Evolutionary conservation across 2,329 filamentous ascomycete species (phyloP).

Genomic region (Alternaria arborescens): DNA sequence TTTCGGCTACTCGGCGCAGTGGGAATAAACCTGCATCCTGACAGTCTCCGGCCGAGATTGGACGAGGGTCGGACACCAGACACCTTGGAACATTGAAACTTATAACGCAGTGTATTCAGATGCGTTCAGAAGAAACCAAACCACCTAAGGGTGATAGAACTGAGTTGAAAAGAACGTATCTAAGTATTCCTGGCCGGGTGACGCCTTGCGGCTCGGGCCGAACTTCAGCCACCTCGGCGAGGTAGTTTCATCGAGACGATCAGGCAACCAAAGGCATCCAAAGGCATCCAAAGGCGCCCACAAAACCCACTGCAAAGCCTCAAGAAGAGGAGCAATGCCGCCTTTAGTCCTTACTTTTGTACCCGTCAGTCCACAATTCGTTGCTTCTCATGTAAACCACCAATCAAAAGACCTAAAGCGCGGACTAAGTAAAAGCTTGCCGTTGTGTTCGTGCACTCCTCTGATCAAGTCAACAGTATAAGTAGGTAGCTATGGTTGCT

Average conservation of each 20-base stretch:
- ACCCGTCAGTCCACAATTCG: neutral
- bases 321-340: neutral
- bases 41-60: neutral
- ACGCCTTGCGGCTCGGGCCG: neutral
- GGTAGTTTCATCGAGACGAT: neutral
- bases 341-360: neutral
- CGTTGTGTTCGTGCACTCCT: neutral
- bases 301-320: neutral
- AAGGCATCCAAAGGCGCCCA: neutral
- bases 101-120: too few relatives aligned
- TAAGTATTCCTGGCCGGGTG: neutral
- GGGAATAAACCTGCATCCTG: neutral
- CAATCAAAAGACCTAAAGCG: neutral
- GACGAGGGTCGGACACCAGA: neutral
- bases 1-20: neutral
- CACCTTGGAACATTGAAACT: neutral
- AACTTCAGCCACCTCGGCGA: neutral
- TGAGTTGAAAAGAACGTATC: neutral
- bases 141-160: too few relatives aligned
- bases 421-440: neutral
- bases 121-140: too few relatives aligned
- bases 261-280: neutral
- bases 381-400: neutral
- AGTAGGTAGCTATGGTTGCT: neutral
- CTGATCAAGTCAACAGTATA: neutral